Conservation (phyloP, 805 yeast species). For the Yarrowia deformans region DNA sequence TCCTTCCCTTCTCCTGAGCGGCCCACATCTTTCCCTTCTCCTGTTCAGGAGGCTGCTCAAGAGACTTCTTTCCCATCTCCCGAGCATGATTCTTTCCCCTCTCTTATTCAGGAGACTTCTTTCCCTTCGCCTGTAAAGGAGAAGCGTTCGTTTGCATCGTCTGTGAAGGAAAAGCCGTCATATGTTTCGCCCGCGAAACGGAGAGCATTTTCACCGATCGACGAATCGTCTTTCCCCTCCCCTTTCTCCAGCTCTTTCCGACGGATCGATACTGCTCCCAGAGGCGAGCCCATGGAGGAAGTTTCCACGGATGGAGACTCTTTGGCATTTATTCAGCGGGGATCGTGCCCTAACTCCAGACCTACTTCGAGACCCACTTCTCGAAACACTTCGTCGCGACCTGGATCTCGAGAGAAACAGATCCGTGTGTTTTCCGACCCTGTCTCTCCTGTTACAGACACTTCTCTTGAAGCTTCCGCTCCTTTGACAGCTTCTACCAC, state of each 20-base stretch:
- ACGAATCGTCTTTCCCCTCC: conserved; percentile 26
- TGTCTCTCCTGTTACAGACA: not conserved
- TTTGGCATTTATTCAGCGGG: conserved; percentile 6
- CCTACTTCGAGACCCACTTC: not conserved
- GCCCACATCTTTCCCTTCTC: conserved; percentile 5
- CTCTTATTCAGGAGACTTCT: not conserved
- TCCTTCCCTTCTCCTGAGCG: not conserved
- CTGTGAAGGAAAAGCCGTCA: not conserved
- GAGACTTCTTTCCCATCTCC: conserved; percentile 9
- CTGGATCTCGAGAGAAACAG: conserved; percentile 31
- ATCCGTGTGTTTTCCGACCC: conserved; percentile 22
- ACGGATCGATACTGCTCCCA: not conserved
- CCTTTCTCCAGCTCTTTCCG: conserved; percentile 22
- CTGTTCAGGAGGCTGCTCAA: not conserved
- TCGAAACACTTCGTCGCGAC: not conserved
- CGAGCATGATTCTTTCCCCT: conserved; percentile 9
- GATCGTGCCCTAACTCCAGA: conserved; percentile 6
- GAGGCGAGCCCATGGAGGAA: conserved; percentile 22
- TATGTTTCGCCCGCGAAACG: not conserved
- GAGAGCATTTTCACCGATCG: not conserved
- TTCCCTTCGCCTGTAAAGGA: conserved; percentile 4
- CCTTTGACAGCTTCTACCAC: not conserved
- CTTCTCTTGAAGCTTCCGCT: not conserved
- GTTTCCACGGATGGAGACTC: conserved; percentile 8
- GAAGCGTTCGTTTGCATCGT: not conserved